These are phyloP conservation scores for Basidiobolus meristosporus DNA, from an alignment of 371 early-diverging fungal genomes.

Conservation along the genomic window DNA sequence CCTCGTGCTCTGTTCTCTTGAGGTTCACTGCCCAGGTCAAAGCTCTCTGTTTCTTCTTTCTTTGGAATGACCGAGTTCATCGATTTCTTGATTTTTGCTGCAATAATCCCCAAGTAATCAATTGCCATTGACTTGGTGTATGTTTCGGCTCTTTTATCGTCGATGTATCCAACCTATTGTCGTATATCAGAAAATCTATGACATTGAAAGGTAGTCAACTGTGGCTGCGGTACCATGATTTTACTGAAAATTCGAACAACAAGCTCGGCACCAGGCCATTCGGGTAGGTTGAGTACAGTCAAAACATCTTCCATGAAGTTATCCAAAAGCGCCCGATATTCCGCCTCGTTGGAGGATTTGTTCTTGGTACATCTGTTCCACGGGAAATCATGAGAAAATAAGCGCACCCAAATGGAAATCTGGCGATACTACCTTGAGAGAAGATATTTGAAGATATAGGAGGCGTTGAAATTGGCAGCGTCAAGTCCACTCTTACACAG, in stretches of 20 bases:
- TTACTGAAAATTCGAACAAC: conserved; percentile 33
- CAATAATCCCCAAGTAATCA: conserved; percentile 51
- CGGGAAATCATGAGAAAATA: background rate
- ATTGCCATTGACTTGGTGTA: conserved; percentile 45
- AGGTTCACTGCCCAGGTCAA: too few species aligned
- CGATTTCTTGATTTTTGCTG: conserved; percentile 21
- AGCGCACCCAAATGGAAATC: too few species aligned
- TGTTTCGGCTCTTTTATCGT: conserved; percentile 31
- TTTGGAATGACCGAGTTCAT: too few species aligned
- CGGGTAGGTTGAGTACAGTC: conserved; percentile 53
- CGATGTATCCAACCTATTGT: conserved; percentile 19
- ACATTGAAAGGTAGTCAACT: background rate
- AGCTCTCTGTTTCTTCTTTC: too few species aligned
- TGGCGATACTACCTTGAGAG: conserved; percentile 18
- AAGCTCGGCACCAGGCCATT: conserved; percentile 79
- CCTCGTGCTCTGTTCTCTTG: too few species aligned
- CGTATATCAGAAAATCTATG: background rate
- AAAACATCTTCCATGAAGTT: conserved; percentile 52
- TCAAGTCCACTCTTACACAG: conserved; percentile 22
- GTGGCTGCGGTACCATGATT: conserved; percentile 23
- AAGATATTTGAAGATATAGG: conserved; percentile 40
- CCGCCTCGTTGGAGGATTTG: conserved; percentile 30
- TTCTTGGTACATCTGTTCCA: conserved; percentile 25
- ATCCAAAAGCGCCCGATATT: conserved; percentile 54
- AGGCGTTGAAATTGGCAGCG: conserved; percentile 30